Base-by-base conservation (phyloP, 2,329 filamentous ascomycete genomes). In the Teratosphaeria pseudoeucalypti region DNA sequence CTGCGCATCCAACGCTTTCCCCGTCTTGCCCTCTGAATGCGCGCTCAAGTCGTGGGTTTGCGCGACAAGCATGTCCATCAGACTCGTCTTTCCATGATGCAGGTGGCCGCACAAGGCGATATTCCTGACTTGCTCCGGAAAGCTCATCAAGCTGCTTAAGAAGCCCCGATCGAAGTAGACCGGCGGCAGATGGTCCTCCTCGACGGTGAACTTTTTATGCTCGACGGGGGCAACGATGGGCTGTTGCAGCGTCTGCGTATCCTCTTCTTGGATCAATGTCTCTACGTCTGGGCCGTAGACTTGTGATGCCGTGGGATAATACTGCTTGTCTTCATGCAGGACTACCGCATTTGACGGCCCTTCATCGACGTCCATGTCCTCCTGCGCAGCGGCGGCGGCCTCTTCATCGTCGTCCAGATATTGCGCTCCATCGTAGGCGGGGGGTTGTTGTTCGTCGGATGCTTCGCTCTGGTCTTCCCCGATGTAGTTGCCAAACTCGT, bases 401-500 rank as follows among this genome's bases (percentile, higher is more conserved):
- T 81, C 83, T 19, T 83, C 84, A 61, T 85, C 88, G 64, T 92
- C 87, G 67, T 86, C 82, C 63, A 85, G 87, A 74, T 96, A 96
- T 69, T 87, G 85, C 70, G 92, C 91, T 69, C 89, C 87, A 71
- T 83, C 84, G 61, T 85, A 85, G 73, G 87, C 85, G 19, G 58
- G 39, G 4, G 55, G 39, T 49, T 49, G 43, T 23, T 49, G 43
- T 72, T 90, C 85, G 68, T 90, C 92, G 70, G 92, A 92, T 71
- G 89, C 87, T 60, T 90, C 94, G 74, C 88, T 88, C 73, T 86
- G 87, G 70, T 90, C 90, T 76, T 96, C 94, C 72, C 94, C 94
- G 73, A 97, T 96, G 77, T 94, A 97, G 79, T 97, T 97, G 71
- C 92, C 92, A 78, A 97, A 97, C 90, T 97, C 92, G 78, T 97